phyloP scores from a whole-genome alignment of 441 rosid species.

The Populus hybrid region DNA sequence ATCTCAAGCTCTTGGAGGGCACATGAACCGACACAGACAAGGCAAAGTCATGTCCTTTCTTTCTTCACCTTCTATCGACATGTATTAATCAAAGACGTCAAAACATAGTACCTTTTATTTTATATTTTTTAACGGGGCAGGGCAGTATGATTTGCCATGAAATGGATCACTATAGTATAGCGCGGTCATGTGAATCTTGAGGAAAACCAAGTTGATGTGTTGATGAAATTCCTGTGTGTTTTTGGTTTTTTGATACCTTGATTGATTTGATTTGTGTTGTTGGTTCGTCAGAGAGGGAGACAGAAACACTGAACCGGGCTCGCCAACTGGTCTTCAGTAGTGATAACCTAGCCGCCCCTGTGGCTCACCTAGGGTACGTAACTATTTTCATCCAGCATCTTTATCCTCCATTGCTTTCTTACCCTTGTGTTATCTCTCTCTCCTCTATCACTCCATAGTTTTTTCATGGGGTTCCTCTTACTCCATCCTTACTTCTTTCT shows the following conservation, averaged over 20 bases:
- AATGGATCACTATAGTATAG: neutral
- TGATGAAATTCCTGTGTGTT: slow-evolving; percentile 27
- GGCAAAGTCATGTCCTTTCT: slow-evolving; percentile 38
- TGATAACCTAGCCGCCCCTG: slow-evolving; percentile 55
- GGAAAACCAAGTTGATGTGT: slow-evolving; percentile 27
- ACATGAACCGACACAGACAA: slow-evolving; percentile 99
- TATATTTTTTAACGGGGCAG: neutral
- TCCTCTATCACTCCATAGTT: neutral
- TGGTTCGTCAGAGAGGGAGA: slow-evolving; percentile 77
- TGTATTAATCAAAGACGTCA: neutral
- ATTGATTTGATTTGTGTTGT: slow-evolving; percentile 30
- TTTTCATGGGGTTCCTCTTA: neutral
- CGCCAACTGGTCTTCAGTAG: slow-evolving; percentile 88
- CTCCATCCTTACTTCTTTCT: neutral
- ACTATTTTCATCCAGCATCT: neutral
- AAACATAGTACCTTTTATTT: neutral
- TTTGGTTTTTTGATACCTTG: slow-evolving; percentile 16
- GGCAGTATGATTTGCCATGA: slow-evolving; percentile 11
- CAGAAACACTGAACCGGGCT: slow-evolving; percentile 94
- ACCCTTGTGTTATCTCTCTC: no score
- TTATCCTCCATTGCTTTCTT: no score
- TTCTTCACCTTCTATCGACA: neutral
- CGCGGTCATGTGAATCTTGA: slow-evolving; percentile 38
- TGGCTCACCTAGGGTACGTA: slow-evolving; percentile 44
- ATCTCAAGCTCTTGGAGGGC: slow-evolving; percentile 99